phyloP scores from a whole-genome alignment of 441 rosid genomes.

The Gossypium armourianum region DNA sequence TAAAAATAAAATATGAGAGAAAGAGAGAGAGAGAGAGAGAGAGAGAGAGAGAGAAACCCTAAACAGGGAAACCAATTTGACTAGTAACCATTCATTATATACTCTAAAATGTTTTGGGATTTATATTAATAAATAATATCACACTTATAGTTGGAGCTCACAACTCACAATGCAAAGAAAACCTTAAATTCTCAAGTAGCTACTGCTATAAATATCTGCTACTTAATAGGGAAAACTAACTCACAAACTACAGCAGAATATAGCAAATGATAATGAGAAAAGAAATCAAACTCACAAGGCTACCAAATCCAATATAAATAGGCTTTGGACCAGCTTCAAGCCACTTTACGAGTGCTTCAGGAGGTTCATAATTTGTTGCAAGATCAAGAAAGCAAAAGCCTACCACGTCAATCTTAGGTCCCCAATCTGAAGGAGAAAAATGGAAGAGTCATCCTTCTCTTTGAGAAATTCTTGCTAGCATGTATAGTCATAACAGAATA shows the following conservation, averaged over 20 bases:
- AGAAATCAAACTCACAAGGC: constrained; percentile 57
- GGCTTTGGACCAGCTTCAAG: constrained; percentile 81
- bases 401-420: constrained; percentile 83
- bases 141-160: neutral
- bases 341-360: constrained; percentile 70
- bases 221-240: constrained; percentile 13
- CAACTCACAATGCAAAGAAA: constrained; percentile 8
- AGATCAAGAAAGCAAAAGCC: constrained; percentile 99
- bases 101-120: neutral
- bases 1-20: neutral
- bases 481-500: neutral
- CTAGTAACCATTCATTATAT: neutral
- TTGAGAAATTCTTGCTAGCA: constrained; percentile 1
- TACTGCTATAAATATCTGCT: neutral
- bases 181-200: neutral
- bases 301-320: constrained; percentile 89
- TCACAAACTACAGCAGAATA: neutral
- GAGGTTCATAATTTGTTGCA: constrained; percentile 92
- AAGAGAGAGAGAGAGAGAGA: neutral
- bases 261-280: neutral
- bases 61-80: neutral
- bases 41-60: neutral
- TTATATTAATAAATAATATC: neutral
- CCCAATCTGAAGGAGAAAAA: constrained; percentile 63
- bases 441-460: constrained; percentile 19